A percentile compares a stretch with the other conserved stretches of the same genome.
These are phyloP conservation scores for Novakomyces olei DNA, from an alignment of 805 yeast species.

Conservation along the genomic window DNA sequence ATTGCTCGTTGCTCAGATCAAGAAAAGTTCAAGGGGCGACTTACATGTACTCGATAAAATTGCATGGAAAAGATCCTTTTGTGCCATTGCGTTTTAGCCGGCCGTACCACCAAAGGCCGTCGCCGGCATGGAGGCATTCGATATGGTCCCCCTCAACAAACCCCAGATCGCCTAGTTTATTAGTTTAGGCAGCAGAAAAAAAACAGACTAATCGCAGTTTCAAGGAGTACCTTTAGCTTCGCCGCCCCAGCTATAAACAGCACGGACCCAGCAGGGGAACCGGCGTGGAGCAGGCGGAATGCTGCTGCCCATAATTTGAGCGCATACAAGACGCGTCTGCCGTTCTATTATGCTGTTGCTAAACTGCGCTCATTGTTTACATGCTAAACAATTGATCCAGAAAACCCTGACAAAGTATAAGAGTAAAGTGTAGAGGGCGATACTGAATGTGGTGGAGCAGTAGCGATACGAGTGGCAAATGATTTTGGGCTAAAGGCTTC, in stretches of 20 bases:
- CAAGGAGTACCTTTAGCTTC: conserved; percentile 51
- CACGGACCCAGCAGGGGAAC: conserved; percentile 52
- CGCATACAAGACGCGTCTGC: too few species aligned
- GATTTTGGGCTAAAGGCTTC: too few species aligned
- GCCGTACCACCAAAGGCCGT: conserved; percentile 89
- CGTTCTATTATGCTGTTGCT: too few species aligned
- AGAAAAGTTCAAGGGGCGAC: conserved; percentile 15
- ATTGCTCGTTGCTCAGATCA: conserved; percentile 15
- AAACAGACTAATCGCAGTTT: too few species aligned
- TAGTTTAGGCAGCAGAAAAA: background rate
- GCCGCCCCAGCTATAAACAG: conserved; percentile 87
- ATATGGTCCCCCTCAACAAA: conserved; percentile 84
- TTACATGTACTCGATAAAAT: conserved; percentile 44
- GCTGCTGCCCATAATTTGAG: too few species aligned
- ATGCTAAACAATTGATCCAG: too few species aligned
- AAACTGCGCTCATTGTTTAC: too few species aligned
- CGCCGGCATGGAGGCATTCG: conserved; percentile 57
- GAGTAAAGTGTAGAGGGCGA: too few species aligned
- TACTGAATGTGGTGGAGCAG: too few species aligned
- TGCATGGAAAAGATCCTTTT: conserved; percentile 70
- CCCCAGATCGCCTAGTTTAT: conserved; percentile 45
- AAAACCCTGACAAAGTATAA: too few species aligned
- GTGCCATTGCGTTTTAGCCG: conserved; percentile 54
- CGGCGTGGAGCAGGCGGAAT: conserved; percentile 5
- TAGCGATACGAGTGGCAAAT: too few species aligned